Conservation (phyloP, 148 eudicot species). For the Cornus kousa region DNA sequence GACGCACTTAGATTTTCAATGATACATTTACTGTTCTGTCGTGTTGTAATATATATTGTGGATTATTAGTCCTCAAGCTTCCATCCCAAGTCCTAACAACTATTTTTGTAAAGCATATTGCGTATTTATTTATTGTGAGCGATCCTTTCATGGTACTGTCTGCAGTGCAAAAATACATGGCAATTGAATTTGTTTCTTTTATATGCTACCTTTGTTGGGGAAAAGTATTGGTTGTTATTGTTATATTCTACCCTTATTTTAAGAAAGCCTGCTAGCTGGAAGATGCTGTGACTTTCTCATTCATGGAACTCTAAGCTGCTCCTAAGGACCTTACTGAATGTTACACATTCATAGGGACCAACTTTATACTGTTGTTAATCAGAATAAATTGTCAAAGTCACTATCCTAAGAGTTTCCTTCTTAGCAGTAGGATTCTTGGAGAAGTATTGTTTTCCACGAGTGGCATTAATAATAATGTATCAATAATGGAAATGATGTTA, state of each 20-base stretch:
- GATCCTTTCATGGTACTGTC: not conserved
- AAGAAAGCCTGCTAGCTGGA: not conserved
- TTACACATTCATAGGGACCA: not conserved
- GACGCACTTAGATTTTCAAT: not conserved
- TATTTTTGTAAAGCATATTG: not conserved
- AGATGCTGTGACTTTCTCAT: not conserved
- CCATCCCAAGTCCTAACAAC: not conserved
- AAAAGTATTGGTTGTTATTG: too few relatives aligned
- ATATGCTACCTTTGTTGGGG: too few relatives aligned
- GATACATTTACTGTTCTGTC: slow-evolving; percentile 2
- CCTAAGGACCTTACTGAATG: not conserved
- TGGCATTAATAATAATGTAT: too few relatives aligned
- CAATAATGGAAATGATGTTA: too few relatives aligned
- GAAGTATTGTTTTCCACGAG: not conserved
- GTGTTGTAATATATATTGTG: not conserved
- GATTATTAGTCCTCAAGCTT: not conserved
- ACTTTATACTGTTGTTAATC: not conserved
- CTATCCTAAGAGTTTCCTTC: not conserved
- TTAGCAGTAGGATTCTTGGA: not conserved
- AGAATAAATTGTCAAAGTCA: not conserved
- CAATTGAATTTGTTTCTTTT: not conserved
- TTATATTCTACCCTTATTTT: not conserved
- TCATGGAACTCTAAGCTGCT: not conserved
- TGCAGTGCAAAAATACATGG: not conserved
- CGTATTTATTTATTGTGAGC: not conserved